A percentile compares a stretch with the other conserved stretches of the same genome.
phyloP scores from a whole-genome alignment of 2,329 filamentous ascomycete species.

The Curvularia hawaiiensis region DNA sequence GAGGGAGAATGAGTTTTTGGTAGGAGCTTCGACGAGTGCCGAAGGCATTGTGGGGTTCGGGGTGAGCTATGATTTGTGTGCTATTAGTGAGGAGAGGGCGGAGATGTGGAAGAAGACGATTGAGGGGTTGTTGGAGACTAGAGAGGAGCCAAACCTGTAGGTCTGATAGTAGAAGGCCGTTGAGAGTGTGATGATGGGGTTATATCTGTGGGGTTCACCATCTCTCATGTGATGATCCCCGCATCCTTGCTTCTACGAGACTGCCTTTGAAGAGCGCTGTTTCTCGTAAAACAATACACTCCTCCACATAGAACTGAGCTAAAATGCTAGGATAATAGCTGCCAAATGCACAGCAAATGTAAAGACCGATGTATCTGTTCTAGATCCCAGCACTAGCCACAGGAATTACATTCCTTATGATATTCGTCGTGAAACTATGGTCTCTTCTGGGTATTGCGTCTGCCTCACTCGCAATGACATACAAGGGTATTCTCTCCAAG shows the following conservation, averaged over 20 bases:
- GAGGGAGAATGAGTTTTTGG: conserved; percentile 53
- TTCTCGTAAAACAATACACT: neutral
- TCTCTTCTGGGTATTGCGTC: neutral
- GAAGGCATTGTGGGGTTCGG: conserved; percentile 45
- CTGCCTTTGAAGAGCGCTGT: neutral
- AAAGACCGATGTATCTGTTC: neutral
- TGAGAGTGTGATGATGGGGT: neutral
- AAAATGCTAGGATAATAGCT: neutral
- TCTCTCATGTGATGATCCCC: neutral
- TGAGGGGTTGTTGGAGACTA: conserved; percentile 36
- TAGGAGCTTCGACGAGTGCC: conserved; percentile 49
- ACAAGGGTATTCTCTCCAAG: neutral
- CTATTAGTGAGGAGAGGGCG: conserved; percentile 40
- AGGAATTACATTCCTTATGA: neutral
- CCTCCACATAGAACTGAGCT: neutral
- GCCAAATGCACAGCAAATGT: neutral
- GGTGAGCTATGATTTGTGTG: conserved; percentile 51
- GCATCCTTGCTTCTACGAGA: neutral
- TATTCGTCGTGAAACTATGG: neutral
- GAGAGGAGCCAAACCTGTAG: conserved; percentile 24
- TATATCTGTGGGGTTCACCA: neutral
- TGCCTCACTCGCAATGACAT: neutral
- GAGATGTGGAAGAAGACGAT: conserved; percentile 41
- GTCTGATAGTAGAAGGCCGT: neutral
- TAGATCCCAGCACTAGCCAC: neutral